Evolutionary conservation across 2,329 filamentous ascomycete species (phyloP).

Genomic region (Penicillium psychrosexuale): DNA sequence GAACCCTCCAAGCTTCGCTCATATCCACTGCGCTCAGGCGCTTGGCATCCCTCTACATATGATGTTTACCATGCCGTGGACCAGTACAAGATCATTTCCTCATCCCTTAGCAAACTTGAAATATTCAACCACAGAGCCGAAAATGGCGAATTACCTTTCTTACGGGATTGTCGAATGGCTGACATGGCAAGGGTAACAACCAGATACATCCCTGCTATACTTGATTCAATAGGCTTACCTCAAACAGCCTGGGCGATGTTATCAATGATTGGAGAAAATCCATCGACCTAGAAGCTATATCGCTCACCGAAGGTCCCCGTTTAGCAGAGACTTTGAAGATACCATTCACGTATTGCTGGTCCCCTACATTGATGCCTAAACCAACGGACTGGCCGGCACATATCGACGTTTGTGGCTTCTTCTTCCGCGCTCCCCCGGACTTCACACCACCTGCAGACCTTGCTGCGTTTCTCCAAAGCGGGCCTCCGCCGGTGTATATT

Average conservation of each 20-base stretch:
- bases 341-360: constrained; percentile 44
- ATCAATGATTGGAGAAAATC: constrained; percentile 40
- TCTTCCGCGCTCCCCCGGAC: constrained; percentile 33
- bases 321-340: constrained; percentile 33
- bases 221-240: background rate
- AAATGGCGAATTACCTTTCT: constrained; percentile 41
- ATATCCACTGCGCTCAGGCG: constrained; percentile 50
- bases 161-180: constrained; percentile 46
- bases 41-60: constrained; percentile 49
- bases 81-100: constrained; percentile 40
- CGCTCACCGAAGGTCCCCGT: constrained; percentile 30
- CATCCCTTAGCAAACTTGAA: constrained; percentile 49
- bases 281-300: constrained; percentile 38
- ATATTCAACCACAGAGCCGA: constrained; percentile 31
- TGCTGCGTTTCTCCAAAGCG: constrained; percentile 43
- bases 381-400: constrained; percentile 35
- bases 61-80: constrained; percentile 52
- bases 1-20: constrained; percentile 50
- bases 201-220: background rate
- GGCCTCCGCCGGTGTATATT: constrained; percentile 52
- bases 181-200: constrained; percentile 45
- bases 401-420: constrained; percentile 43
- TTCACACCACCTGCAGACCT: constrained; percentile 41
- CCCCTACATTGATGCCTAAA: constrained; percentile 34
- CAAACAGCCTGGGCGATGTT: constrained; percentile 36